phyloP scores from a whole-genome alignment of 164 flowering plant species.

The Pachysandra terminalis region DNA sequence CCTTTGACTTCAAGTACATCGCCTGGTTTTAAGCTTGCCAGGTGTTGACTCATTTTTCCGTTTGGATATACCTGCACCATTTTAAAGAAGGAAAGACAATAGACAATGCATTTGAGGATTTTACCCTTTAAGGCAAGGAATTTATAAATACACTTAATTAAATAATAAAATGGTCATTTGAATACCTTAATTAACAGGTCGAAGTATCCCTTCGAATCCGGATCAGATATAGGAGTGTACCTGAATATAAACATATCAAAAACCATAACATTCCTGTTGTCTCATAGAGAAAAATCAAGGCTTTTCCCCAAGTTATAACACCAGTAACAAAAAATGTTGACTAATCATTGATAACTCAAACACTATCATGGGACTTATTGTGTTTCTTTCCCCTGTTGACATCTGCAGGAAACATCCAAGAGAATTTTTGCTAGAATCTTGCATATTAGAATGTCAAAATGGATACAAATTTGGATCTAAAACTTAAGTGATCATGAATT shows the following conservation, averaged over 20 bases:
- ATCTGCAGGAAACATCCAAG: too few species aligned
- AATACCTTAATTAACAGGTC: slow-evolving; percentile 90
- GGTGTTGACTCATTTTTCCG: slow-evolving; percentile 97
- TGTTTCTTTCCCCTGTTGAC: too few species aligned
- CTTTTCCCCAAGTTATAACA: not conserved
- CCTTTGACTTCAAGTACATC: slow-evolving; percentile 97
- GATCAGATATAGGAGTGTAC: slow-evolving; percentile 97
- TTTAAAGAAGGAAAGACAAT: not conserved
- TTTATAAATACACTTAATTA: not conserved
- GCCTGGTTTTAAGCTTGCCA: slow-evolving; percentile 84
- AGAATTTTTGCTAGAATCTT: too few species aligned
- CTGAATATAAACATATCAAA: slow-evolving; percentile 32
- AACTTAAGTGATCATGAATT: too few species aligned
- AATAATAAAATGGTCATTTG: not conserved
- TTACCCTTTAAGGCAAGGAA: not conserved
- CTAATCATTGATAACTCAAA: too few species aligned
- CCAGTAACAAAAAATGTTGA: not conserved
- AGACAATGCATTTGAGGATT: not conserved
- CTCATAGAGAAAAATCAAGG: not conserved
- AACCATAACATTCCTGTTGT: slow-evolving; percentile 1
- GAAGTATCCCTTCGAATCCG: slow-evolving; percentile 86
- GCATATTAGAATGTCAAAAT: too few species aligned
- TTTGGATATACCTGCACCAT: slow-evolving; percentile 87
- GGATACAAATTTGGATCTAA: too few species aligned
- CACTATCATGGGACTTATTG: too few species aligned